These are phyloP conservation scores for Epichloe hybrida DNA, from an alignment of 2,329 filamentous ascomycete species.

Conservation along the genomic window DNA sequence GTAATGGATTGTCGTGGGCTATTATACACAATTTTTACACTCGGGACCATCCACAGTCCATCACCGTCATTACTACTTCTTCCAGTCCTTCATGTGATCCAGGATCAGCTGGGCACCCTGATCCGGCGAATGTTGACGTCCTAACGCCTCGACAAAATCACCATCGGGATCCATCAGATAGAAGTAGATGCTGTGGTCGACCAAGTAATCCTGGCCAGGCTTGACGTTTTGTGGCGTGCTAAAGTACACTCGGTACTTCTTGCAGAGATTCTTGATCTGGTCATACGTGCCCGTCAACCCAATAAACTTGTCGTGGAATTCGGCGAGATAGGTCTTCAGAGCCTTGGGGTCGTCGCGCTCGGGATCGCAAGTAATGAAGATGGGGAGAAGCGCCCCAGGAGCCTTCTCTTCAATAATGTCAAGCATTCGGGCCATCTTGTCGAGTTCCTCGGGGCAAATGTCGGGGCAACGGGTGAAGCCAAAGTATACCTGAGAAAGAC, in stretches of 20 bases:
- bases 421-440: conserved; percentile 97
- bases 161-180: conserved; percentile 98
- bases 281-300: conserved; percentile 91
- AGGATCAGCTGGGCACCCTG: conserved; percentile 72
- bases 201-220: conserved; percentile 89
- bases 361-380: conserved; percentile 95
- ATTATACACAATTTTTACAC: not conserved
- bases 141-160: conserved; percentile 94
- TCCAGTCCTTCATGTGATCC: conserved; percentile 63
- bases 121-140: conserved; percentile 83
- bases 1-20: not conserved
- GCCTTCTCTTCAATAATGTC: conserved; percentile 49
- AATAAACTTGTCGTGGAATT: conserved; percentile 79
- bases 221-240: conserved; percentile 80
- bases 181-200: conserved; percentile 99
- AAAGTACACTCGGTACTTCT: conserved; percentile 94
- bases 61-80: conserved; percentile 1
- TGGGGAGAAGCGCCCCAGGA: conserved; percentile 48
- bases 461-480: conserved; percentile 97
- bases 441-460: conserved; percentile 96
- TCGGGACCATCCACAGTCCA: not conserved
- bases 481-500: conserved; percentile 64
- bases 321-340: conserved; percentile 69
- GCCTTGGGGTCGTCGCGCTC: conserved; percentile 78
- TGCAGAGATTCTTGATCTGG: conserved; percentile 86